These are phyloP conservation scores for Kandelia obovata DNA, from an alignment of 345 rosid genomes.

Conservation along the genomic window DNA sequence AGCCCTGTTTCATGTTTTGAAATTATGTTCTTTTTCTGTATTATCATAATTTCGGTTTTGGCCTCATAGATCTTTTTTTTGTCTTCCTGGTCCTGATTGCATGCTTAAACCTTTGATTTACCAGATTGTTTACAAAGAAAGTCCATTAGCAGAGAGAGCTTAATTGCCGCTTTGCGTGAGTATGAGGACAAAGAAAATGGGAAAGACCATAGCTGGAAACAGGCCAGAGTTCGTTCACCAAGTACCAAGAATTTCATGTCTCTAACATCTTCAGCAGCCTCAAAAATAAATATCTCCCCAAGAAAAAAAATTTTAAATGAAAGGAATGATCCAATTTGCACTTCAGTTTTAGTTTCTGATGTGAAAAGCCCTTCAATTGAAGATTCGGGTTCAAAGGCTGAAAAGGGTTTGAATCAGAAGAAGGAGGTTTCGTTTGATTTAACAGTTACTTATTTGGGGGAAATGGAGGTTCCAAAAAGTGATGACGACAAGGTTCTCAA, in stretches of 20 bases:
- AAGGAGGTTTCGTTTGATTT: slow-evolving; percentile 40
- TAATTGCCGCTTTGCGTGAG: slow-evolving; percentile 27
- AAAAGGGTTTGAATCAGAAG: slow-evolving; percentile 23
- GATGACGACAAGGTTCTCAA: slow-evolving; percentile 14
- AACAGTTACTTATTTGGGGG: slow-evolving; percentile 32
- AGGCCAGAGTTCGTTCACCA: slow-evolving; percentile 35
- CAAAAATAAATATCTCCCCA: slow-evolving; percentile 64
- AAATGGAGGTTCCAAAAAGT: slow-evolving; percentile 7
- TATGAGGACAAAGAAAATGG: slow-evolving; percentile 64
- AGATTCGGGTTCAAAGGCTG: slow-evolving; percentile 25
- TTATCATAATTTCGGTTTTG: neutral
- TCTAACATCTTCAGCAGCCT: slow-evolving; percentile 84
- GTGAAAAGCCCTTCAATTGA: slow-evolving; percentile 35
- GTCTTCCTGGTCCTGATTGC: neutral
- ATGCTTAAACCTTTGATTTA: neutral
- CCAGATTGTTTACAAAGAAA: slow-evolving; percentile 45
- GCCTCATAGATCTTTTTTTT: neutral
- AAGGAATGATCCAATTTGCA: slow-evolving; percentile 46
- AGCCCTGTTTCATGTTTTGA: neutral
- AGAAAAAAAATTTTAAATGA: slow-evolving; percentile 68
- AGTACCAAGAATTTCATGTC: slow-evolving; percentile 75
- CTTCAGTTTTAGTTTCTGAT: slow-evolving; percentile 43
- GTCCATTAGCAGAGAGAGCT: slow-evolving; percentile 46
- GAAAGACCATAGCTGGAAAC: slow-evolving; percentile 35
- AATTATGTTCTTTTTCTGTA: neutral